phyloP scores from a whole-genome alignment of 2,329 filamentous ascomycete genomes.

The Hypoxylon sp. region DNA sequence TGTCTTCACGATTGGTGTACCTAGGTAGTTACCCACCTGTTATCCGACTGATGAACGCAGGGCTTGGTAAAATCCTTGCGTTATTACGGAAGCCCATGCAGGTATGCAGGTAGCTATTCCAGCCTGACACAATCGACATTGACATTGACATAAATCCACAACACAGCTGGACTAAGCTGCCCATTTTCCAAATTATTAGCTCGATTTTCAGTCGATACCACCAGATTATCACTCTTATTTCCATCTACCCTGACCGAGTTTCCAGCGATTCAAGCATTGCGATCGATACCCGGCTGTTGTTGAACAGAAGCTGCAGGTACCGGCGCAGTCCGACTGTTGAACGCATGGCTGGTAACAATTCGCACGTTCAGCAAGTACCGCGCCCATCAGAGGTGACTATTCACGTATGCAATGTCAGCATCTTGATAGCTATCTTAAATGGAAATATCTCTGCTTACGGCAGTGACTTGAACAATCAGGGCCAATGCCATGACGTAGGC shows the following conservation, averaged over 20 bases:
- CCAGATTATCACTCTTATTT: neutral
- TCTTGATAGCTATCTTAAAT: too few relatives aligned
- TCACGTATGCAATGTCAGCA: neutral
- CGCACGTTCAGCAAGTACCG: neutral
- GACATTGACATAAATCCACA: neutral
- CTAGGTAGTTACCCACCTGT: too few relatives aligned
- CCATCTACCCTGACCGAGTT: neutral
- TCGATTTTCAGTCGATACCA: neutral
- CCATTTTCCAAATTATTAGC: neutral
- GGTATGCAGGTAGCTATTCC: neutral
- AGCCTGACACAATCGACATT: neutral
- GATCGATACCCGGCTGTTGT: conserved; percentile 27
- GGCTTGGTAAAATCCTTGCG: neutral
- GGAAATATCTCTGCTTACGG: conserved; percentile 7
- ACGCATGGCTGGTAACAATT: conserved; percentile 17
- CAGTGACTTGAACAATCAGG: conserved; percentile 4
- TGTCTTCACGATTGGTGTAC: neutral
- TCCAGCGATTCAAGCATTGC: conserved; percentile 15
- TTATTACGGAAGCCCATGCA: neutral
- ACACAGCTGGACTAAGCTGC: neutral
- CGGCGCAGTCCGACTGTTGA: conserved; percentile 15
- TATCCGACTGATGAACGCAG: too few relatives aligned
- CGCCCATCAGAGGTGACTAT: conserved; percentile 16
- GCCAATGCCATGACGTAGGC: neutral
- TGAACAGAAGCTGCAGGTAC: conserved; percentile 28